Evolutionary conservation across 2,329 filamentous ascomycete genomes (phyloP).

Genomic region (Fusarium setosum): DNA sequence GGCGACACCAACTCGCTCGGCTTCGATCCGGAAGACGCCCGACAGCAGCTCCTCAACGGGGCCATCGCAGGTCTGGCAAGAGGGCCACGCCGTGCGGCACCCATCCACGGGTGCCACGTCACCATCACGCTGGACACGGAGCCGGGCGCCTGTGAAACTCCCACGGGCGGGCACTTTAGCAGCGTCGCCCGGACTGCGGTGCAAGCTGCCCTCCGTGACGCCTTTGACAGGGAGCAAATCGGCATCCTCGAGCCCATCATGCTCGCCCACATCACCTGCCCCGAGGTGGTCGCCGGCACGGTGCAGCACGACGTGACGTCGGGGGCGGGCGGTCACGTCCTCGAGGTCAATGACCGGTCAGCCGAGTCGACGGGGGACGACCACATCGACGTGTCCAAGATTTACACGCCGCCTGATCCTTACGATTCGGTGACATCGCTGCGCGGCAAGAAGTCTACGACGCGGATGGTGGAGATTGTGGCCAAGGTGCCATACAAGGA

Average conservation of each 20-base stretch:
- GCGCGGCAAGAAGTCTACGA: constrained; percentile 60
- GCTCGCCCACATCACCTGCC: constrained; percentile 86
- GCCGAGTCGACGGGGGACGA: constrained; percentile 51
- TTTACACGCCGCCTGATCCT: constrained; percentile 91
- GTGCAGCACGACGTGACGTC: constrained; percentile 86
- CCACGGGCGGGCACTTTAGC: constrained; percentile 76
- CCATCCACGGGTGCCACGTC: constrained; percentile 81
- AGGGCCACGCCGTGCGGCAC: constrained; percentile 83
- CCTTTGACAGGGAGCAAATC: constrained; percentile 65
- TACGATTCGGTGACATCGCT: constrained; percentile 72
- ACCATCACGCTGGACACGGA: constrained; percentile 75
- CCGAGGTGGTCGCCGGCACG: constrained; percentile 81
- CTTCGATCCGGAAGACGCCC: constrained; percentile 62
- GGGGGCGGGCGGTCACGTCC: constrained; percentile 76
- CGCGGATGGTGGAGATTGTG: constrained; percentile 73
- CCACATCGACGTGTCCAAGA: constrained; percentile 74
- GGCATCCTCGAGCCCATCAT: constrained; percentile 93
- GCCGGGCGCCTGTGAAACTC: constrained; percentile 65
- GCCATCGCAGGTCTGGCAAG: constrained; percentile 85
- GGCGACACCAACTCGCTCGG: constrained; percentile 60
- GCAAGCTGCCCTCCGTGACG: constrained; percentile 73
- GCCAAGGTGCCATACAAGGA: constrained; percentile 94
- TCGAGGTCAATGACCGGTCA: constrained; percentile 73
- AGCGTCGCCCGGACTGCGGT: constrained; percentile 72
- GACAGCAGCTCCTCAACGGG: constrained; percentile 78